Evolutionary conservation across 768 basidiomycete species (phyloP).

Genomic region (Kwoniella sp.): DNA sequence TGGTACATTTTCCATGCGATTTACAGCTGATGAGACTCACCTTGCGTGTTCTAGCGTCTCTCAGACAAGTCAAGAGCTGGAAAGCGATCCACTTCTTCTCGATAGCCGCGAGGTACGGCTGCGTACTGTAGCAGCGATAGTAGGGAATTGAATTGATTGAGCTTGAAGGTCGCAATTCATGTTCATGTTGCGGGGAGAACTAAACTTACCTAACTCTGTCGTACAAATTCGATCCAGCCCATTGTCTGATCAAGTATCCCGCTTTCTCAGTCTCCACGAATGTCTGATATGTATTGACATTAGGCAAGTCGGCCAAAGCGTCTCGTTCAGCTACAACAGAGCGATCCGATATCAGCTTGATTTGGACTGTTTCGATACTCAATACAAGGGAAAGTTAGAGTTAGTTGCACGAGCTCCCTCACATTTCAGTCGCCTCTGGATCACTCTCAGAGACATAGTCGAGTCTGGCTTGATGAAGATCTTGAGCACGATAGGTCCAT

Average conservation of each 20-base stretch:
- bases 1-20: too few species aligned
- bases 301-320: slow-evolving; percentile 76
- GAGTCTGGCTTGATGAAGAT: slow-evolving; percentile 95
- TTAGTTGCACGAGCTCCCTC: too few species aligned
- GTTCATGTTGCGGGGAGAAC: neutral
- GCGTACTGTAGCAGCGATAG: slow-evolving; percentile 65
- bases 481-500: slow-evolving; percentile 85
- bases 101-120: slow-evolving; percentile 83
- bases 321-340: slow-evolving; percentile 74
- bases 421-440: slow-evolving; percentile 77
- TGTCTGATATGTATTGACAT: slow-evolving; percentile 83
- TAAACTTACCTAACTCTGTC: slow-evolving; percentile 86
- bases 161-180: too few species aligned
- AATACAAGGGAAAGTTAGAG: too few species aligned
- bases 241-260: slow-evolving; percentile 91
- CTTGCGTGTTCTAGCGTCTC: slow-evolving; percentile 75
- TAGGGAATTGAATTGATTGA: too few species aligned
- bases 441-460: slow-evolving; percentile 70
- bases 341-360: slow-evolving; percentile 1
- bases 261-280: slow-evolving; percentile 95
- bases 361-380: too few species aligned
- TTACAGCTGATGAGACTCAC: slow-evolving; percentile 48
- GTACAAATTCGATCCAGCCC: slow-evolving; percentile 90
- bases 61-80: slow-evolving; percentile 81
- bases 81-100: slow-evolving; percentile 99